Evolutionary conservation across 129 eudicot genomes (phyloP), one percentile per base, ranked within the genome.

Genomic region (Smallanthus sonchifolius): DNA sequence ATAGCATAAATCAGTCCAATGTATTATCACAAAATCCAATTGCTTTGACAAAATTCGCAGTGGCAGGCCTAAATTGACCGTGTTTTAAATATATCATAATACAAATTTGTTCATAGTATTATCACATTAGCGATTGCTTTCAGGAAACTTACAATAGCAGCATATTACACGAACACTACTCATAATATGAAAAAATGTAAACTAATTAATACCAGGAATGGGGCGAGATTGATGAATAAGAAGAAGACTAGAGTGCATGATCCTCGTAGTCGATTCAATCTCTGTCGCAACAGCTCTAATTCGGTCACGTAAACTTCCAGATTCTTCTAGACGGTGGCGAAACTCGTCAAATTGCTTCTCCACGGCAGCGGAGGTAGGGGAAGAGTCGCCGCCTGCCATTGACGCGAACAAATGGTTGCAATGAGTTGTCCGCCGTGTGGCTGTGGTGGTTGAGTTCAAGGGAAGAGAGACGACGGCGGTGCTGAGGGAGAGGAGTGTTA

Each of bases 141-240:
- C 44, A 35, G 38, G 15, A 2, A 62, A 15, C 67, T 4, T 62
- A 11, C 20, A 62, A 62, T 35, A 13, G 9, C 65, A 51, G 7
- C 63, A n/a, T 49, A 15, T 3, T 24, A 49, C 19, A 48, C 2
- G 16, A 48, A 48, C 7, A 49, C 20, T 15, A 49, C 19, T 4
- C 3, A 49, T 3, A 48, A n/a, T 15, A 5, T 4, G 13, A 17
- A 17, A 42, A 69, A 7, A 14, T 17, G 36, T 38, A 65, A 34
- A 7, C 1, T 2, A 8, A 51, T 75, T 2, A 8, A 51, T 77
- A 92, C 98, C 95, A 42, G 88, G 49, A 37, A 87, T 4, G 0
- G 98, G 91, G 14, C 88, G 83, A 70, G 97, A 85, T 48, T 94
- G 98, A 67, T 94, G 98, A 85, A 90, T 84, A 34, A 90, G 90